Percentiles rank a stretch among this genome's conserved stretches.
Evolutionary conservation across 768 basidiomycete species (phyloP).

Genomic region (Auriscalpium vulgare): DNA sequence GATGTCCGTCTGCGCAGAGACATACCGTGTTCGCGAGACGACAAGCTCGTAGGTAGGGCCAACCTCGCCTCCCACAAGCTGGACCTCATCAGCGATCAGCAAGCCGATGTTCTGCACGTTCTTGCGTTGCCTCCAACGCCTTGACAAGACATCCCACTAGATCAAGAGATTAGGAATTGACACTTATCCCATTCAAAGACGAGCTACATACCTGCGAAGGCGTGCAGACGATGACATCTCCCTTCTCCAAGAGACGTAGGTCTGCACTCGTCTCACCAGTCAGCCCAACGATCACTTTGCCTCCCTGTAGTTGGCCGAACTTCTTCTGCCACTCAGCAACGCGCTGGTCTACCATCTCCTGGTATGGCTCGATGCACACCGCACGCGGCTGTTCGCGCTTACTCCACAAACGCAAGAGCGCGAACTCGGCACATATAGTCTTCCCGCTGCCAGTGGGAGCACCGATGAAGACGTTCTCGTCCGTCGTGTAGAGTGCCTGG

Average conservation of each 20-base stretch:
- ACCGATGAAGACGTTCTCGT: slow-evolving; percentile 95
- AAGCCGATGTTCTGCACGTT: slow-evolving; percentile 92
- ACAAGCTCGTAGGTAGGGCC: slow-evolving; percentile 96
- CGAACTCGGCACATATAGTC: slow-evolving; percentile 96
- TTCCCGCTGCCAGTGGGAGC: slow-evolving; percentile 97
- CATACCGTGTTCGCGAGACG: slow-evolving; percentile 93
- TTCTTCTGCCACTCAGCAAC: slow-evolving; percentile 85
- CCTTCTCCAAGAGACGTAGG: slow-evolving; percentile 79
- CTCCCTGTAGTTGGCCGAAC: slow-evolving; percentile 75
- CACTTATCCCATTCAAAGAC: not conserved
- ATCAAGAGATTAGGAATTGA: not conserved
- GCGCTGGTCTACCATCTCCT: slow-evolving; percentile 93
- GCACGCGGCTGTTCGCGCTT: slow-evolving; percentile 75
- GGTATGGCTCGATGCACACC: slow-evolving; percentile 93
- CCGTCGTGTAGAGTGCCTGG: slow-evolving; percentile 92
- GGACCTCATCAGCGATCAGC: slow-evolving; percentile 91
- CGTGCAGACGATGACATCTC: slow-evolving; percentile 91
- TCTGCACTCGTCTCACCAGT: slow-evolving; percentile 95
- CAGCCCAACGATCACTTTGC: slow-evolving; percentile 88
- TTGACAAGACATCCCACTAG: slow-evolving; percentile 92
- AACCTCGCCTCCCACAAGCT: slow-evolving; percentile 89
- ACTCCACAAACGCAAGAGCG: slow-evolving; percentile 90
- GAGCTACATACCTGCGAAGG: slow-evolving; percentile 66
- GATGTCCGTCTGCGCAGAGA: slow-evolving; percentile 86
- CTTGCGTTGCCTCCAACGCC: slow-evolving; percentile 94